These are phyloP conservation scores for Baudoinia panamericana DNA, from an alignment of 495 filamentous ascomycete species.

Conservation along the genomic window DNA sequence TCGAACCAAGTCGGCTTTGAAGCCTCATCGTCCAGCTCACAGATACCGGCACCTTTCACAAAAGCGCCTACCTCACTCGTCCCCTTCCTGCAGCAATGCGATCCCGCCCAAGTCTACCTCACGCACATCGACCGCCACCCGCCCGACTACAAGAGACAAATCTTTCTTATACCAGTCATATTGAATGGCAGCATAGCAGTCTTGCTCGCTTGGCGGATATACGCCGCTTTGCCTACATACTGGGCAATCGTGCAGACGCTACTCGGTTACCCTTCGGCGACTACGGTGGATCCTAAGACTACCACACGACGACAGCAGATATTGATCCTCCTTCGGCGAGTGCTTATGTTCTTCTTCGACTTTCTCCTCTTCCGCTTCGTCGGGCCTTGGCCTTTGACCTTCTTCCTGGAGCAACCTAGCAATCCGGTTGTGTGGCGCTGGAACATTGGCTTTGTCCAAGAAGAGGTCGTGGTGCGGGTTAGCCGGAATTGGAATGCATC, in stretches of 20 bases:
- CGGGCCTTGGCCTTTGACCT: slow-evolving; percentile 61
- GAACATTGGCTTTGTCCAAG: slow-evolving; percentile 51
- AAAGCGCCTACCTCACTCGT: slow-evolving; percentile 43
- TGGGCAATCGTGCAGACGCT: slow-evolving; percentile 43
- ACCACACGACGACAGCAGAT: slow-evolving; percentile 39
- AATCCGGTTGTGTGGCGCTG: slow-evolving; percentile 54
- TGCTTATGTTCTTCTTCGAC: slow-evolving; percentile 51
- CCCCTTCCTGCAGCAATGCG: slow-evolving; percentile 49
- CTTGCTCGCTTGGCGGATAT: slow-evolving; percentile 49
- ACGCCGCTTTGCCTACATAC: slow-evolving; percentile 51
- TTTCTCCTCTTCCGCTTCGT: slow-evolving; percentile 56
- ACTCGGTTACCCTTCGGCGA: slow-evolving; percentile 47
- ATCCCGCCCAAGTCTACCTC: slow-evolving; percentile 57
- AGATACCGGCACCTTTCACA: slow-evolving; percentile 49
- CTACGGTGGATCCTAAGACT: slow-evolving; percentile 41
- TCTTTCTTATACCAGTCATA: slow-evolving; percentile 58
- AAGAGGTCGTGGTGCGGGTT: slow-evolving; percentile 62
- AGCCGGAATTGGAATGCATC: slow-evolving; percentile 44
- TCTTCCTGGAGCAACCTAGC: slow-evolving; percentile 41
- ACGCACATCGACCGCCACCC: slow-evolving; percentile 59
- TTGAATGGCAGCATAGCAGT: slow-evolving; percentile 51
- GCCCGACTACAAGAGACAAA: slow-evolving; percentile 52
- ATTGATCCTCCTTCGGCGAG: slow-evolving; percentile 39
- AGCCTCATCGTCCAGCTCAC: slow-evolving; percentile 18
- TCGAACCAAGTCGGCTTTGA: slow-evolving; percentile 1